Conservation (phyloP, 495 filamentous ascomycete genomes). For the Tuber magnatum region DNA sequence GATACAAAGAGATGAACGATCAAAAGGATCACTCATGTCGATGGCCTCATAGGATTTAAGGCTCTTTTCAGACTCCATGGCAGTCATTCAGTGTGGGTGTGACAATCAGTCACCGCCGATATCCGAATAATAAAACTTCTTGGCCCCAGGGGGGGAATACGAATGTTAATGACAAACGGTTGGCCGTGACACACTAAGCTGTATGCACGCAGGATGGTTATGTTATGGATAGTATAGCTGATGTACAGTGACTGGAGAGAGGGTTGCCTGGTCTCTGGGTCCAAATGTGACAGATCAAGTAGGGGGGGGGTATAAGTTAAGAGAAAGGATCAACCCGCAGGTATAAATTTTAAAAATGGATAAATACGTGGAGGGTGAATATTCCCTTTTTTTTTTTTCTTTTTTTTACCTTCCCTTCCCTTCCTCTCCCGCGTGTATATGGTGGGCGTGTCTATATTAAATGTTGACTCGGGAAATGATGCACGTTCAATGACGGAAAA, state of each 20-base stretch:
- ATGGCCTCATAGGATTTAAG: slow-evolving; percentile 37
- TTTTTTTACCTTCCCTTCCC: slow-evolving; percentile 11
- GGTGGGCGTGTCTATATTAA: neutral
- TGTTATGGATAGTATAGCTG: slow-evolving; percentile 18
- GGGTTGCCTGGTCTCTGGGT: slow-evolving; percentile 29
- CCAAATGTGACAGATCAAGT: slow-evolving; percentile 35
- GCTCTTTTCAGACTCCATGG: slow-evolving; percentile 37
- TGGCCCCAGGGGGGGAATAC: slow-evolving; percentile 15
- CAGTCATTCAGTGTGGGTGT: slow-evolving; percentile 37
- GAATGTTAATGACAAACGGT: slow-evolving; percentile 27
- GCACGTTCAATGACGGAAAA: neutral
- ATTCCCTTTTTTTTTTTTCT: slow-evolving; percentile 27
- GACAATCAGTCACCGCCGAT: slow-evolving; percentile 35
- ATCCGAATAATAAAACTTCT: slow-evolving; percentile 34
- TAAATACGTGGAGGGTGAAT: slow-evolving; percentile 37
- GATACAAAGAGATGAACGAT: slow-evolving; percentile 34
- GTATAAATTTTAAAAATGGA: slow-evolving; percentile 14
- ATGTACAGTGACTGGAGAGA: slow-evolving; percentile 13
- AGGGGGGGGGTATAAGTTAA: slow-evolving; percentile 14
- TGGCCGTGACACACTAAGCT: slow-evolving; percentile 28
- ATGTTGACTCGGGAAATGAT: neutral
- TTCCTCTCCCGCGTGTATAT: slow-evolving; percentile 8
- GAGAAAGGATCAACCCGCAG: neutral
- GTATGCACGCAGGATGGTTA: slow-evolving; percentile 33
- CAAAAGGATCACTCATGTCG: slow-evolving; percentile 31